Percentiles rank a stretch among this genome's conserved stretches.
These are phyloP conservation scores for Ceratobasidium sp. DNA, from an alignment of 1,284 basidiomycete species.

Conservation along the genomic window DNA sequence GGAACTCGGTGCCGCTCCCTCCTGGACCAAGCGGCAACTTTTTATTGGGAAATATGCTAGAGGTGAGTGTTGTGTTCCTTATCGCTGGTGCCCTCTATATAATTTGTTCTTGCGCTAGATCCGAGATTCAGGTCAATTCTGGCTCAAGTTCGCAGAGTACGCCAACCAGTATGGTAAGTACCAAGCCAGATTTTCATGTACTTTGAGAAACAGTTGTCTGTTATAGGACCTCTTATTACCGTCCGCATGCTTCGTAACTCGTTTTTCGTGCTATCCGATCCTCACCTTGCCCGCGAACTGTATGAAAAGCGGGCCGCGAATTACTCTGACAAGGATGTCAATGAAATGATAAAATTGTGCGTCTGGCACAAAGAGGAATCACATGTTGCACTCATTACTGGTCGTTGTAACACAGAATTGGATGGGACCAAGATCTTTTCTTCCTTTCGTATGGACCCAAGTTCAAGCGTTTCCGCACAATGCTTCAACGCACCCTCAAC, in stretches of 20 bases:
- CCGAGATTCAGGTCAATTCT: background rate
- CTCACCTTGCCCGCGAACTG: background rate
- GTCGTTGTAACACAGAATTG: background rate
- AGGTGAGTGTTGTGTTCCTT: background rate
- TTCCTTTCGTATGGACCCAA: background rate
- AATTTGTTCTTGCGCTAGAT: background rate
- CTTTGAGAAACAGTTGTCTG: no score
- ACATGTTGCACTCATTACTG: no score
- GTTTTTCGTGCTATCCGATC: background rate
- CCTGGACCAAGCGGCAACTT: slow-evolving; percentile 14
- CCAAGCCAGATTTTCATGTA: background rate
- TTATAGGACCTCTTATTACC: background rate
- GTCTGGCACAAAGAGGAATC: background rate
- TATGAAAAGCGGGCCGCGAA: slow-evolving; percentile 15
- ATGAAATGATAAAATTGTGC: background rate
- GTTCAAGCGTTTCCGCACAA: background rate
- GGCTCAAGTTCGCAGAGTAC: slow-evolving; percentile 10
- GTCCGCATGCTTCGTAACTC: background rate
- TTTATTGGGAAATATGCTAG: slow-evolving; percentile 9
- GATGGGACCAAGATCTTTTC: background rate
- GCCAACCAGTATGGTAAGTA: background rate
- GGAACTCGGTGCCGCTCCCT: background rate
- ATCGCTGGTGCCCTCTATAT: no score
- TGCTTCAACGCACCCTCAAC: background rate
- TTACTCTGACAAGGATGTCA: background rate